These are phyloP conservation scores for Mycosarcoma mackinlayi DNA, from an alignment of 1,284 basidiomycete genomes.

Conservation along the genomic window DNA sequence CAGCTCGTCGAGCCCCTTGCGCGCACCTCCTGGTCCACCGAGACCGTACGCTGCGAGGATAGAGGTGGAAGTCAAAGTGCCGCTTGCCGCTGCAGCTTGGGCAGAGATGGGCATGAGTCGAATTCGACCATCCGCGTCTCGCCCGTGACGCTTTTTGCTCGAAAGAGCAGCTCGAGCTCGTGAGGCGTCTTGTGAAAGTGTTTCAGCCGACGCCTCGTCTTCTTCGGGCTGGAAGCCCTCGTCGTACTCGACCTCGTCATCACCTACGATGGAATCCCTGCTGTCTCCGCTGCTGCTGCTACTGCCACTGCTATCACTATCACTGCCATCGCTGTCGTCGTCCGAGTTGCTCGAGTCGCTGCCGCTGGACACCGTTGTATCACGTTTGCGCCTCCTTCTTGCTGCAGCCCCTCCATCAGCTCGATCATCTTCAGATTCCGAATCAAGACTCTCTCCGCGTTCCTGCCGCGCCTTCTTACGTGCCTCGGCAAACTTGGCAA, in stretches of 20 bases:
- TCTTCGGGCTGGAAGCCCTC: constrained; percentile 13
- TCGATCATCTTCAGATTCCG: constrained; percentile 5
- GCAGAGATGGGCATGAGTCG: constrained; percentile 17
- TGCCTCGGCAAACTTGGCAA: constrained; percentile 28
- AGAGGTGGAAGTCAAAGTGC: not conserved
- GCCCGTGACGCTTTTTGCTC: not conserved
- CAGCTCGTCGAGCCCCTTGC: constrained; percentile 35
- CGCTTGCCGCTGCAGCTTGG: not conserved
- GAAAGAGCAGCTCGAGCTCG: not conserved
- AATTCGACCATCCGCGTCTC: constrained; percentile 20
- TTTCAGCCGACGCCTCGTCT: not conserved
- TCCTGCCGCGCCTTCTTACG: constrained; percentile 26
- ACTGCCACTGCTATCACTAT: constrained; percentile 3
- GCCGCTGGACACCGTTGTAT: constrained; percentile 1
- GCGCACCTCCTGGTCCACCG: constrained; percentile 1
- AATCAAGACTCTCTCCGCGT: constrained; percentile 17
- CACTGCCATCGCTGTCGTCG: constrained; percentile 3
- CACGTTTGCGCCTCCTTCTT: constrained; percentile 2
- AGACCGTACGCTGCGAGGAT: constrained; percentile 26
- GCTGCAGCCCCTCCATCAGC: not conserved
- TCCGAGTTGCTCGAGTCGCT: constrained; percentile 4
- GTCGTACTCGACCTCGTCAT: constrained; percentile 44
- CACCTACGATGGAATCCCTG: constrained; percentile 34
- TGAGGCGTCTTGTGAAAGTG: too few relatives aligned
- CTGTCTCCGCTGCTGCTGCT: constrained; percentile 22